phyloP scores from a whole-genome alignment of 2,329 filamentous ascomycete genomes.

The Aureobasidium leucospermi region DNA sequence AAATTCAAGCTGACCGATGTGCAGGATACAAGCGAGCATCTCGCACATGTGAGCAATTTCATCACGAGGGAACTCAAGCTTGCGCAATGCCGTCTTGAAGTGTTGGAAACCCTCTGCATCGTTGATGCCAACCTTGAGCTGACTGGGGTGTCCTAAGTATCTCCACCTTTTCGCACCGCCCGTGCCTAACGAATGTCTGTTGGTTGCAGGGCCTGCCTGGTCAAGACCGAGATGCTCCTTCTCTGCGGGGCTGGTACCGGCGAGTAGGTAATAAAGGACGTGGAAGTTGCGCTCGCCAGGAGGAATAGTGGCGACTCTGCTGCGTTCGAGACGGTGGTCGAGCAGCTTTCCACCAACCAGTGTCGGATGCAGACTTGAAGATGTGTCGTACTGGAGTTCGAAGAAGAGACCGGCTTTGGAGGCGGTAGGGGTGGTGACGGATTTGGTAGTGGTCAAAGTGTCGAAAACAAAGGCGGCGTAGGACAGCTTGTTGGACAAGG shows the following conservation, averaged over 20 bases:
- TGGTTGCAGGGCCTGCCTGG: conserved; percentile 46
- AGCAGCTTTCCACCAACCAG: conserved; percentile 91
- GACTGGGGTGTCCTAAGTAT: conserved; percentile 91
- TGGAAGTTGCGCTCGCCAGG: conserved; percentile 97
- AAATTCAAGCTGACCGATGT: conserved; percentile 95
- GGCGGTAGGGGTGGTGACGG: conserved; percentile 86
- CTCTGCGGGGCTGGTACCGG: conserved; percentile 84
- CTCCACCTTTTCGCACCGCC: conserved; percentile 75
- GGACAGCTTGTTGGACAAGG: conserved; percentile 85
- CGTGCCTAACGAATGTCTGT: conserved; percentile 44
- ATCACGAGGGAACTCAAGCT: conserved; percentile 84
- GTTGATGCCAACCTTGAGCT: conserved; percentile 95
- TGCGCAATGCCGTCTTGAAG: conserved; percentile 91
- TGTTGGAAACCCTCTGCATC: conserved; percentile 93
- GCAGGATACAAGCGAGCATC: conserved; percentile 85
- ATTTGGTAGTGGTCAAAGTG: conserved; percentile 93
- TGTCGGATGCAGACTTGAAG: conserved; percentile 73
- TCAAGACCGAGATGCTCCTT: conserved; percentile 74
- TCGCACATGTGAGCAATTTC: conserved; percentile 98
- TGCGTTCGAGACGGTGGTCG: conserved; percentile 86
- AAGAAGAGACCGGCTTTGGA: conserved; percentile 94
- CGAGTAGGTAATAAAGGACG: conserved; percentile 87
- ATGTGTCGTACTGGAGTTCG: conserved; percentile 93
- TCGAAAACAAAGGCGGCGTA: conserved; percentile 94
- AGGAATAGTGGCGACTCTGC: conserved; percentile 82